Evolutionary conservation across 305 asterid species (phyloP).

Genomic region (Rubia occidens): DNA sequence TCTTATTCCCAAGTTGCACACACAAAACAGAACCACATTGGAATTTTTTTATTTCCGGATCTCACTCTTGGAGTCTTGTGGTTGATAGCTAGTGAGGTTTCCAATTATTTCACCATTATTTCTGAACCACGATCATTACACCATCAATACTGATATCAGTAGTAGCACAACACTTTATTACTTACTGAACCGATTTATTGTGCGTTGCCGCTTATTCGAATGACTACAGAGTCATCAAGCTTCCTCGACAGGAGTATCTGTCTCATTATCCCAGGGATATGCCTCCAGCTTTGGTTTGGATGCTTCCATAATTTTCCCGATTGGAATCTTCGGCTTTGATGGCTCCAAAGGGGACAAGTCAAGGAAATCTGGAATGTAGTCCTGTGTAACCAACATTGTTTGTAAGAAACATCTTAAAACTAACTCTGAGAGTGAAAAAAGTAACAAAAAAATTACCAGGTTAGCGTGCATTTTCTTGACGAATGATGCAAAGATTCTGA

Average conservation of each 20-base stretch:
- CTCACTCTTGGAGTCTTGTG: too few relatives aligned
- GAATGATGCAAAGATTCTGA: constrained; percentile 1
- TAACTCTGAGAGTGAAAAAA: too few relatives aligned
- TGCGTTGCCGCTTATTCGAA: not conserved
- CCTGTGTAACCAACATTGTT: not conserved
- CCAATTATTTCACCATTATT: too few relatives aligned
- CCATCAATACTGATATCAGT: not conserved
- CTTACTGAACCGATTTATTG: not conserved
- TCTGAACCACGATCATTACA: not conserved
- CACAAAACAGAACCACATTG: too few relatives aligned
- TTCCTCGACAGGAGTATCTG: not conserved
- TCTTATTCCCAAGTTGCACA: too few relatives aligned
- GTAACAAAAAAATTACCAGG: not conserved
- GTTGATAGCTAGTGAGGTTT: too few relatives aligned
- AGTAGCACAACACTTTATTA: too few relatives aligned
- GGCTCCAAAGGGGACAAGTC: constrained; percentile 2
- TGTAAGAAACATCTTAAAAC: not conserved
- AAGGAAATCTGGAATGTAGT: not conserved
- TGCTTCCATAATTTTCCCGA: constrained; percentile 2
- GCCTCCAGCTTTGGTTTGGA: constrained; percentile 15
- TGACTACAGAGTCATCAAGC: not conserved
- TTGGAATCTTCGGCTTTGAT: constrained; percentile 2
- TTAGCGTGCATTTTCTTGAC: constrained; percentile 9
- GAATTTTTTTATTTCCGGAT: too few relatives aligned
- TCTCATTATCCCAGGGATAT: constrained; percentile 1